These are phyloP conservation scores for Hordeum pubiflorum DNA, from an alignment of 202 grass and related monocot species.

Conservation along the genomic window DNA sequence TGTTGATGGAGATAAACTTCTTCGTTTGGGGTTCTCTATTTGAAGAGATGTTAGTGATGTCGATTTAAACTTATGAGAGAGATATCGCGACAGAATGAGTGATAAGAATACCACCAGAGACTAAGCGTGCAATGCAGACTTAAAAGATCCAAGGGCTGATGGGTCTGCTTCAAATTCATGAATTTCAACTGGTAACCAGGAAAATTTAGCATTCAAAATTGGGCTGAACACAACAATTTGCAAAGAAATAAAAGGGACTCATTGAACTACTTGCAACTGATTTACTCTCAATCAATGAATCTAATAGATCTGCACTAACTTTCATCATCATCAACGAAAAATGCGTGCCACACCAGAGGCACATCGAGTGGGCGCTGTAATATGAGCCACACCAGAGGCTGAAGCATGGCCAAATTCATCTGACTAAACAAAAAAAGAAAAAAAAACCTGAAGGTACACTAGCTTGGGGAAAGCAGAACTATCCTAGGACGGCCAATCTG, in stretches of 20 bases:
- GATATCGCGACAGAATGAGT: no score
- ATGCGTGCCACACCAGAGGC: conserved; percentile 5
- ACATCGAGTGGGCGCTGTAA: background rate
- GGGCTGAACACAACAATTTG: no score
- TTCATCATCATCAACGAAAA: conserved; percentile 13
- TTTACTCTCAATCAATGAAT: no score
- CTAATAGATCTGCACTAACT: background rate
- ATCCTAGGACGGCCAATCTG: background rate
- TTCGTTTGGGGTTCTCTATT: background rate
- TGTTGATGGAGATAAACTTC: background rate
- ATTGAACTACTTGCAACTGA: no score
- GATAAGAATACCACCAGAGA: no score
- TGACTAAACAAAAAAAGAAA: background rate
- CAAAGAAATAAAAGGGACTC: no score
- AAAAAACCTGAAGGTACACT: background rate
- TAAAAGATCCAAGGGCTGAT: no score
- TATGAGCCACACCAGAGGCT: conserved; percentile 9
- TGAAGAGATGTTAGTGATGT: background rate
- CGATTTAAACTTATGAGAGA: background rate
- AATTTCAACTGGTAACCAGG: no score
- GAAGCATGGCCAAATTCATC: conserved; percentile 5
- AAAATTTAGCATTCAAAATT: no score
- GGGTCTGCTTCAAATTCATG: no score
- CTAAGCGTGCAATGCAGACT: no score
- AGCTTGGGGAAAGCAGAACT: conserved; percentile 3